Conservation (phyloP, 805 yeast genomes). For the Pichia gijzeniarum region DNA sequence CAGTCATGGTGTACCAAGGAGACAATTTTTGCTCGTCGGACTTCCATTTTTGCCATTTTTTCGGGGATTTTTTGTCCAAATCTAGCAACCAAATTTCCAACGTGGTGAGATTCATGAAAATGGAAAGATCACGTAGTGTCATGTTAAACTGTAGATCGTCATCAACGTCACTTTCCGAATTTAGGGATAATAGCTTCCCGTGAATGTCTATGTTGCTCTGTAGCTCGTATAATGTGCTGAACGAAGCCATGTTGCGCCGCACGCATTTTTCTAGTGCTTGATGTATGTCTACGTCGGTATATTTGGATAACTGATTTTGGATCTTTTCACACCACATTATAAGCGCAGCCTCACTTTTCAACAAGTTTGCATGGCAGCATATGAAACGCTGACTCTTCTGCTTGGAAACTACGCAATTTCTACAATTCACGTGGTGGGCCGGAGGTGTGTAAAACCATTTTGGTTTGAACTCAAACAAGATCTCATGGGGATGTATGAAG, state of each 20-base stretch:
- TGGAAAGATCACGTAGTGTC: slow-evolving; percentile 49
- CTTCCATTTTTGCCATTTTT: slow-evolving; percentile 41
- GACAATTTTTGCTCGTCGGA: slow-evolving; percentile 20
- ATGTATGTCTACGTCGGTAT: not conserved
- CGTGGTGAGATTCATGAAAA: slow-evolving; percentile 36
- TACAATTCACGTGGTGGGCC: slow-evolving; percentile 29
- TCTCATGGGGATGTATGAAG: slow-evolving; percentile 10
- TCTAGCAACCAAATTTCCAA: slow-evolving; percentile 34
- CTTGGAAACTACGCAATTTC: slow-evolving; percentile 39
- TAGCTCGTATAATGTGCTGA: slow-evolving; percentile 22
- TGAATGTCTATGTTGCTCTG: slow-evolving; percentile 34
- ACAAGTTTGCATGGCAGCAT: slow-evolving; percentile 37
- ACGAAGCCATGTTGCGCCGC: slow-evolving; percentile 7
- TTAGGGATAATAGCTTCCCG: slow-evolving; percentile 23
- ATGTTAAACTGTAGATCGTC: slow-evolving; percentile 40
- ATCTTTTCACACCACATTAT: slow-evolving; percentile 32
- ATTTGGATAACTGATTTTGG: slow-evolving; percentile 7
- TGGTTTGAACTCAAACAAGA: slow-evolving; percentile 42
- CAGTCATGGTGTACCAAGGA: slow-evolving; percentile 1
- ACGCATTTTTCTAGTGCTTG: slow-evolving; percentile 8
- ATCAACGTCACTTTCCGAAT: slow-evolving; percentile 35
- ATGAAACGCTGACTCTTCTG: slow-evolving; percentile 28
- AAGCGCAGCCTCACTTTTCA: slow-evolving; percentile 26
- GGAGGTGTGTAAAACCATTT: slow-evolving; percentile 44
- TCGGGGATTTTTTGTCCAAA: slow-evolving; percentile 40